These are phyloP conservation scores for Xylaria sp. DNA, from an alignment of 2,329 filamentous ascomycete species.

Conservation along the genomic window DNA sequence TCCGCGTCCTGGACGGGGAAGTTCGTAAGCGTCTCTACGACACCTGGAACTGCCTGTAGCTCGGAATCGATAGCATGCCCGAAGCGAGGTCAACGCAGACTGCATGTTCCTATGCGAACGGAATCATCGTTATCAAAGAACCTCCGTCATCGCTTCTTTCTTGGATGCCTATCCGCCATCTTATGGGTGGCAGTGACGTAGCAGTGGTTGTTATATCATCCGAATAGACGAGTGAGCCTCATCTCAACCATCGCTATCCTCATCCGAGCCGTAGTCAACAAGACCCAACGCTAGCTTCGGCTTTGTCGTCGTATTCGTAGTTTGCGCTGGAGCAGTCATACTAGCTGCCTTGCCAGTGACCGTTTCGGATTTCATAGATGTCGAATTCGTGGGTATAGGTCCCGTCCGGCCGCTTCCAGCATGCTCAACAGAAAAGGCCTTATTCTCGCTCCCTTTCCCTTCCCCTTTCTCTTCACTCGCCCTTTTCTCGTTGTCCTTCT, in stretches of 20 bases:
- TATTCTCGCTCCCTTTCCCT: conserved; percentile 18
- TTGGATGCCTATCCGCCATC: background rate
- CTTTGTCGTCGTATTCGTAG: conserved; percentile 36
- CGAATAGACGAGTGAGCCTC: background rate
- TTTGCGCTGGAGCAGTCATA: conserved; percentile 25
- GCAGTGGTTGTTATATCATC: too few species aligned
- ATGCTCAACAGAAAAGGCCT: conserved; percentile 27
- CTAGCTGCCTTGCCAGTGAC: conserved; percentile 7
- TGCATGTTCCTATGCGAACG: background rate
- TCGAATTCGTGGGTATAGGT: conserved; percentile 5
- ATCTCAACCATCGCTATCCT: conserved; percentile 59
- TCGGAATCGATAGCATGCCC: background rate
- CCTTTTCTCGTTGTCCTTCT: conserved; percentile 32
- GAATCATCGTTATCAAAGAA: too few species aligned
- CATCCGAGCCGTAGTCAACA: conserved; percentile 68
- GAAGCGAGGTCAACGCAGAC: background rate
- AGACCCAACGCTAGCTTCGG: conserved; percentile 53
- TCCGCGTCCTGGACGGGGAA: too few species aligned
- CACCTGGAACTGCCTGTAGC: background rate
- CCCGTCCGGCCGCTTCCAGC: conserved; percentile 3
- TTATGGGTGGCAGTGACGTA: background rate
- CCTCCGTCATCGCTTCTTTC: too few species aligned
- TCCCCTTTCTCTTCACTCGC: conserved; percentile 31
- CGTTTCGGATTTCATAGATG: conserved; percentile 1
- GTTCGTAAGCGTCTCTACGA: background rate